Evolutionary conservation across 768 basidiomycete species (phyloP).

Genomic region (Lentinula raphanica): DNA sequence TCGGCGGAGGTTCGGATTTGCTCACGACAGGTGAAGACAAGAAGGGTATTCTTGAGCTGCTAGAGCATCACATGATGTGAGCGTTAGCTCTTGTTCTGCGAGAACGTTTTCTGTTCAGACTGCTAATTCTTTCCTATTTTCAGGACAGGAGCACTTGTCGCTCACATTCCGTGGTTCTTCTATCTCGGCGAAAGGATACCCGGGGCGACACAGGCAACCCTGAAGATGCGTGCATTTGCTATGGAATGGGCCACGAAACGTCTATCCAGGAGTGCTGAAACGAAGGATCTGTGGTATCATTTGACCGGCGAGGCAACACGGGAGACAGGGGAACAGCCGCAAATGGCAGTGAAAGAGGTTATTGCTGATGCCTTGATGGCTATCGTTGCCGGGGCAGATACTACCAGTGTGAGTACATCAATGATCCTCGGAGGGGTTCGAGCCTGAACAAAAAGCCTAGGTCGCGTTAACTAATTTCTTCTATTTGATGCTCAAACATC

Average conservation of each 20-base stretch:
- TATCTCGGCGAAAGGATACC: conserved; percentile 21
- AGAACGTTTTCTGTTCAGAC: too few species aligned
- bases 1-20: conserved; percentile 16
- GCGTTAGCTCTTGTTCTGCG: conserved; percentile 14
- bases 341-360: conserved; percentile 10
- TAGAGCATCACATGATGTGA: conserved; percentile 9
- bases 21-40: conserved; percentile 3
- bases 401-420: not conserved
- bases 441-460: not conserved
- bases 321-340: conserved; percentile 16
- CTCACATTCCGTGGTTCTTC: conserved; percentile 21
- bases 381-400: conserved; percentile 7
- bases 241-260: conserved; percentile 15
- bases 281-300: conserved; percentile 36
- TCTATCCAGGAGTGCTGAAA: conserved; percentile 15
- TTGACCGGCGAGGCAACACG: conserved; percentile 25
- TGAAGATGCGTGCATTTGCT: conserved; percentile 21
- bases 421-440: not conserved
- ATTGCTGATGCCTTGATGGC: conserved; percentile 4
- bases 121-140: too few species aligned
- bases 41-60: conserved; percentile 11
- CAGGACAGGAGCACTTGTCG: conserved; percentile 7
- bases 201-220: conserved; percentile 20
- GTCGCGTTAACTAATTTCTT: not conserved
- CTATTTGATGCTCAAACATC: conserved; percentile 2